Evolutionary conservation across 495 filamentous ascomycete genomes (phyloP), one percentile per base, ranked within the genome.

Genomic region (Sporormia fimetaria): DNA sequence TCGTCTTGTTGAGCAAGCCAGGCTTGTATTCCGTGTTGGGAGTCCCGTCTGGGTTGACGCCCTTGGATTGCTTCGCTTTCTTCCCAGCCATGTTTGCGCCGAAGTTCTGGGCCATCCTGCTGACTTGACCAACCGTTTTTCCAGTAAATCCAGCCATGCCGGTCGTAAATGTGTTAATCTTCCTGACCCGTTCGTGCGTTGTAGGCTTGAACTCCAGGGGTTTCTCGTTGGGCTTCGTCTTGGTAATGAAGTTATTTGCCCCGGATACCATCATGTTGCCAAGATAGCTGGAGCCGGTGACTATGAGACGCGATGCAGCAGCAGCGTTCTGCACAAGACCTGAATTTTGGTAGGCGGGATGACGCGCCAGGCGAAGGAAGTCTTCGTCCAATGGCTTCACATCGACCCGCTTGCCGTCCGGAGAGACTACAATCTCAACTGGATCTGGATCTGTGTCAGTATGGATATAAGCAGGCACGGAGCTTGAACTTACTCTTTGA

Each of bases 311-410:
- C 12, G 90, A 95, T 15, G 88, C 92, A 3, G 80, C 79, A 1
- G 85, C 83, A 2, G 92, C 87, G 47, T 83, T 82, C 40, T 88
- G 83, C 14, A 98, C 92, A 14, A 98, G 67, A 17, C 79, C 78
- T 2, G 82, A 90, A 49, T 79, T 75, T 54, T 81, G 73, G 66
- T 95, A 98, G 12, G 85, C 84, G 3, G 90, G 90, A 56, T 95
- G 85, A 42, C 81, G 69, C 25, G 87, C 71, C 61, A 87, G 75
- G 28, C 74, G 71, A 42, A 94, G 68, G 53, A 90, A 83, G 55
- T 94, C 83, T 50, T 77, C 74, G 6, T 75, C 81, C 21, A 80
- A 76, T 36, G 84, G 88, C 37, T 75, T 75, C 21, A 94, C 71
- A 30, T 68, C 70, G 61, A 92, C 79, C 30, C 72, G 73, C 47